Percentiles rank a stretch among this genome's conserved stretches.
These are phyloP conservation scores for Skeletonema potamos DNA, from an alignment of 108 stramenopile genomes.

Conservation along the genomic window DNA sequence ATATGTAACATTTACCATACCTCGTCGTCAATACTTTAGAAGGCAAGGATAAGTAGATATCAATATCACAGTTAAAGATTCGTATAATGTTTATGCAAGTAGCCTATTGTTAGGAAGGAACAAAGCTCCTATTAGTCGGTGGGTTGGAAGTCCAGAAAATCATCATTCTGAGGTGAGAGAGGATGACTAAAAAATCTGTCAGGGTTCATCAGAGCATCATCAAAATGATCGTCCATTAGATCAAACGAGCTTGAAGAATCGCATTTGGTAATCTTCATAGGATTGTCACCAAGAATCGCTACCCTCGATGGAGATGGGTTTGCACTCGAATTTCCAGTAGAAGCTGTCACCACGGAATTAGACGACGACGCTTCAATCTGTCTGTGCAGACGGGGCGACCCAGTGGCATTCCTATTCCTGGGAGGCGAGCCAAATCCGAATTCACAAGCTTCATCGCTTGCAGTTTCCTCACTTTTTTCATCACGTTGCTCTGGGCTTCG, in stretches of 20 bases:
- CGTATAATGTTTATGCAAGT: background rate
- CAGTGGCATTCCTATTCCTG: background rate
- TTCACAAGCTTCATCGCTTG: slow-evolving; percentile 1
- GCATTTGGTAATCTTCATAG: background rate
- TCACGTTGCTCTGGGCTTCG: slow-evolving; percentile 27
- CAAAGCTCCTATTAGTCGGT: slow-evolving; percentile 1
- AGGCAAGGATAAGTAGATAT: background rate
- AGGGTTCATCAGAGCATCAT: slow-evolving; percentile 36
- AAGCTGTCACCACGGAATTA: slow-evolving; percentile 25
- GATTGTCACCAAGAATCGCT: background rate
- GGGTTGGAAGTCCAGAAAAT: slow-evolving; percentile 28
- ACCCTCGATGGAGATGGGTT: slow-evolving; percentile 8
- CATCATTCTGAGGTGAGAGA: slow-evolving; percentile 29
- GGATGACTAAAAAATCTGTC: slow-evolving; percentile 23
- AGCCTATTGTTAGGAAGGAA: background rate
- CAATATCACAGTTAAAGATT: background rate
- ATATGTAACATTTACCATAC: background rate
- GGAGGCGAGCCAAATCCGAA: slow-evolving; percentile 42
- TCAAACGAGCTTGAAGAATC: slow-evolving; percentile 32
- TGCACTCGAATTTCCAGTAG: slow-evolving; percentile 10
- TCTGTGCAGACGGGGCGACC: slow-evolving; percentile 14
- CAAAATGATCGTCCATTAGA: slow-evolving; percentile 34
- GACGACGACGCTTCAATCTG: slow-evolving; percentile 31
- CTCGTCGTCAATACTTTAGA: background rate
- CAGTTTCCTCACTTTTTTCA: slow-evolving; percentile 15